These are phyloP conservation scores for Eucalyptus pumila DNA, from an alignment of 345 rosid species.

Conservation along the genomic window DNA sequence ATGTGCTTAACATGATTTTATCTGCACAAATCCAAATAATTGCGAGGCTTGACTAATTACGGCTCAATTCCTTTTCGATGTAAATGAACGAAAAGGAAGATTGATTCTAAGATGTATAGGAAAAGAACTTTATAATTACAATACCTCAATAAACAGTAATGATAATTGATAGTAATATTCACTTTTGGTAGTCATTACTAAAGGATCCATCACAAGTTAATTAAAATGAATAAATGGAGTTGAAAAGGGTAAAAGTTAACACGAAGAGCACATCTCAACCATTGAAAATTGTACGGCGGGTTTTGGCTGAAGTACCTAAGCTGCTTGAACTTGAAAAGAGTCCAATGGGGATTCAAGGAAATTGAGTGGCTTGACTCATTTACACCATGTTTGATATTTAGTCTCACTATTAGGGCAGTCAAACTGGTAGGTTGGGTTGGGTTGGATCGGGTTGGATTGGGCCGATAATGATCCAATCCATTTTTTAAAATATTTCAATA, in stretches of 20 bases:
- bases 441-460: no score
- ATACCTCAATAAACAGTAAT: not conserved
- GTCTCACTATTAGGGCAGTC: not conserved
- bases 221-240: not conserved
- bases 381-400: not conserved
- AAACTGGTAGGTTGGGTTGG: no score
- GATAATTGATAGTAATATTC: not conserved
- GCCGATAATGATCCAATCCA: not conserved
- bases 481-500: no score
- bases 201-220: not conserved
- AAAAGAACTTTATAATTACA: not conserved
- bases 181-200: not conserved
- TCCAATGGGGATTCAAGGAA: not conserved
- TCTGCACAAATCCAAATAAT: not conserved
- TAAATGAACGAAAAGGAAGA: not conserved
- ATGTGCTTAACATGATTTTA: not conserved
- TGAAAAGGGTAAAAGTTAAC: not conserved
- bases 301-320: not conserved
- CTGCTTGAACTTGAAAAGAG: not conserved
- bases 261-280: not conserved
- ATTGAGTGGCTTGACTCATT: not conserved
- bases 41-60: not conserved
- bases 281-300: not conserved
- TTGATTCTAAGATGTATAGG: not conserved
- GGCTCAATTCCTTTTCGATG: not conserved